Conservation (phyloP, 495 filamentous ascomycete genomes). For the Neurospora sp. region DNA sequence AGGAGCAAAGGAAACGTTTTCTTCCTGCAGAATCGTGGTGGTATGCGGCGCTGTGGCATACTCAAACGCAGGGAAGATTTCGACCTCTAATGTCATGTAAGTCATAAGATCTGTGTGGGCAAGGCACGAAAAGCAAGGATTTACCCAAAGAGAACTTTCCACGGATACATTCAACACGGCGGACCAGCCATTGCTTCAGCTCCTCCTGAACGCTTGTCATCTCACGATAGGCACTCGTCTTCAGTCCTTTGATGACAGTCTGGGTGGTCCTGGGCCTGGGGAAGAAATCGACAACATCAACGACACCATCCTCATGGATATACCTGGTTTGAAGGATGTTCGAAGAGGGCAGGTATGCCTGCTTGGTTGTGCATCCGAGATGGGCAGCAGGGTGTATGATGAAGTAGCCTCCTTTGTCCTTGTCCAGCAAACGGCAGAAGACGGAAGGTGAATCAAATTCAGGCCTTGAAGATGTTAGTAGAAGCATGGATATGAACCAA, state of each 20-base stretch:
- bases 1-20: constrained; percentile 22
- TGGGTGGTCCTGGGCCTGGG: constrained; percentile 45
- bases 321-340: constrained; percentile 63
- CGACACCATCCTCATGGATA: constrained; percentile 60
- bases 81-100: constrained; percentile 33
- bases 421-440: constrained; percentile 60
- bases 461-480: constrained; percentile 35
- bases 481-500: not conserved
- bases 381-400: constrained; percentile 44
- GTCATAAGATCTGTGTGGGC: not conserved
- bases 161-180: constrained; percentile 58
- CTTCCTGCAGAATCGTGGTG: constrained; percentile 34
- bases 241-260: constrained; percentile 30
- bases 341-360: constrained; percentile 58
- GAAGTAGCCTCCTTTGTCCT: constrained; percentile 61
- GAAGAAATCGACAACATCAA: constrained; percentile 64
- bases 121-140: not conserved
- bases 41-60: constrained; percentile 52
- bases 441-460: constrained; percentile 58
- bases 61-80: constrained; percentile 61
- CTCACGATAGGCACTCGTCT: constrained; percentile 42
- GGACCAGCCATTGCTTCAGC: constrained; percentile 51
- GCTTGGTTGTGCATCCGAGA: constrained; percentile 49
- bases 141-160: constrained; percentile 46
- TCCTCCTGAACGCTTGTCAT: constrained; percentile 40